Evolutionary conservation across 139 green algal genomes (phyloP).

Genomic region (Coelastrella sp.): DNA sequence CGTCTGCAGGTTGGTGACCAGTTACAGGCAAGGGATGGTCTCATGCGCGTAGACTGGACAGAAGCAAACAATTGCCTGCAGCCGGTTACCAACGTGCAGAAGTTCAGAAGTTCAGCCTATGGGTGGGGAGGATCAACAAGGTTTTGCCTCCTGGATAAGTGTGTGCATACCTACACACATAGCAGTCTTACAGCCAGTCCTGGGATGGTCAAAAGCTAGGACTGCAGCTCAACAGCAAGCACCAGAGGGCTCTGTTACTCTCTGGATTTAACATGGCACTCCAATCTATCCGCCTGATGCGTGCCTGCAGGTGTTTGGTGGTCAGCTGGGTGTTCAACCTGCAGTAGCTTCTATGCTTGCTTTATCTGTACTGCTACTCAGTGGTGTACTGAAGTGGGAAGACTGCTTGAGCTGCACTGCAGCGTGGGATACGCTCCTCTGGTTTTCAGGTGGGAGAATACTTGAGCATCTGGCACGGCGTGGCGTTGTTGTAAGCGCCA

Average conservation of each 20-base stretch:
- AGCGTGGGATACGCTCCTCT: constrained; percentile 98
- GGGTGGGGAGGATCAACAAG: too few relatives aligned
- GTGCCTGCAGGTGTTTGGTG: constrained; percentile 51
- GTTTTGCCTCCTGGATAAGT: too few relatives aligned
- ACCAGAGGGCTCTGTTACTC: too few relatives aligned
- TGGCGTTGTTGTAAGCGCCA: background rate
- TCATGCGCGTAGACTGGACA: background rate
- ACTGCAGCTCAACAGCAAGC: too few relatives aligned
- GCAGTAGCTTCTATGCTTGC: constrained; percentile 95
- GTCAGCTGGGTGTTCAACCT: constrained; percentile 78
- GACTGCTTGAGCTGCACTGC: constrained; percentile 94
- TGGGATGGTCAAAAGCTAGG: too few relatives aligned
- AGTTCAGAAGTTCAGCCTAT: too few relatives aligned
- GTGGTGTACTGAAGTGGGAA: constrained; percentile 56
- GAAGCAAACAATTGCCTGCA: too few relatives aligned
- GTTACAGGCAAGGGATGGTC: background rate
- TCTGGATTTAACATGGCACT: too few relatives aligned
- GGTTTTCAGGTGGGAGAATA: constrained; percentile 69
- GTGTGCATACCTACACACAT: too few relatives aligned
- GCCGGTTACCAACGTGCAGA: too few relatives aligned
- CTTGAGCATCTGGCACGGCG: background rate
- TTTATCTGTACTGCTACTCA: constrained; percentile 88
- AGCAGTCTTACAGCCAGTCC: too few relatives aligned
- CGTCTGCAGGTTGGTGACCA: too few relatives aligned
- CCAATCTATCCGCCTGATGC: background rate